Evolutionary conservation across 176 grass and related monocot genomes (phyloP).

Genomic region (Oryza brachyantha): DNA sequence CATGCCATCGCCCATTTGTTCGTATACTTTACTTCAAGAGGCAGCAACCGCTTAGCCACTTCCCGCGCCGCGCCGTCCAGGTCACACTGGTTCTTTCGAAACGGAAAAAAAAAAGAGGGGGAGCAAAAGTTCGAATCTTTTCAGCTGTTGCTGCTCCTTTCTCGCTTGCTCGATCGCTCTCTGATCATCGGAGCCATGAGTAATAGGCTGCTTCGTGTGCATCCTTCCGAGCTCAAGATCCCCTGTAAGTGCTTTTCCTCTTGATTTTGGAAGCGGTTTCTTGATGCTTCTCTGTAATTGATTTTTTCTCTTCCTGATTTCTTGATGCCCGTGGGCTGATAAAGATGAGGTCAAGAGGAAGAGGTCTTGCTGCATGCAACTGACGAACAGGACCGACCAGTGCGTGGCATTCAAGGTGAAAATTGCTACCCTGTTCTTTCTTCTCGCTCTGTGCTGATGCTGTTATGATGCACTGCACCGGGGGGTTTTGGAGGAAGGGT

Average conservation of each 20-base stretch:
- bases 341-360: constrained; percentile 83
- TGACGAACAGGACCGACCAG: constrained; percentile 71
- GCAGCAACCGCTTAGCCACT: constrained; percentile 43
- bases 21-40: constrained; percentile 41
- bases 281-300: constrained; percentile 1
- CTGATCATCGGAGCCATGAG: constrained; percentile 35
- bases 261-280: not conserved
- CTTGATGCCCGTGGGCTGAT: not conserved
- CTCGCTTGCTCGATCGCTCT: not conserved
- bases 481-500: not conserved
- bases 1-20: constrained; percentile 32
- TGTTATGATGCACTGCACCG: not conserved
- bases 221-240: constrained; percentile 83
- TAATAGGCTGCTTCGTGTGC: constrained; percentile 67
- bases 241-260: constrained; percentile 48
- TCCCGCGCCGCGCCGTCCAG: not conserved
- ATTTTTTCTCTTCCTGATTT: constrained; percentile 19
- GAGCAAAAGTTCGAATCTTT: not conserved
- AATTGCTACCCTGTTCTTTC: not conserved
- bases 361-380: constrained; percentile 74
- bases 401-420: constrained; percentile 88
- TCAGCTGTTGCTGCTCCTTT: not conserved
- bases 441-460: not conserved
- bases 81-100: constrained; percentile 20
- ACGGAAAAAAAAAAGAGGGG: not conserved